A percentile compares a stretch with the other conserved stretches of the same genome.
phyloP scores from a whole-genome alignment of 2,329 filamentous ascomycete species.

The Ophiosphaerella herpotricha region DNA sequence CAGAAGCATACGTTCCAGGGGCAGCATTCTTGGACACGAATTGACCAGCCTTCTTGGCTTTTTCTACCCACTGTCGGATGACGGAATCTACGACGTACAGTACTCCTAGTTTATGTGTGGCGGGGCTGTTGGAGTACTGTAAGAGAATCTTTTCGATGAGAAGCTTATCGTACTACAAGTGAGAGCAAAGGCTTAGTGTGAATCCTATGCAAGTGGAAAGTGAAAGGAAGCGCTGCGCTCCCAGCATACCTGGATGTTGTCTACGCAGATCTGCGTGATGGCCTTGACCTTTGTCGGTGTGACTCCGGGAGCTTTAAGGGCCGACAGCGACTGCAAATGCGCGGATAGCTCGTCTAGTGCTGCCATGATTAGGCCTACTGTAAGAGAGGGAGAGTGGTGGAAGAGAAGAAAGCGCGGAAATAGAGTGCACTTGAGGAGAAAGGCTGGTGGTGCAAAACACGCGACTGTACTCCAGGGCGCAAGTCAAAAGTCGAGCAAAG shows the following conservation, averaged over 20 bases:
- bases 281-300: constrained; percentile 88
- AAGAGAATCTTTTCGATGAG: constrained; percentile 96
- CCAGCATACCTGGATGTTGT: constrained; percentile 46
- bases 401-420: constrained; percentile 20
- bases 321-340: constrained; percentile 88
- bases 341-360: constrained; percentile 89
- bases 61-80: constrained; percentile 97
- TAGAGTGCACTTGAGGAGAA: constrained; percentile 12
- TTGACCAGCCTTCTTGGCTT: constrained; percentile 85
- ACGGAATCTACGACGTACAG: constrained; percentile 99
- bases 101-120: constrained; percentile 96
- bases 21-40: constrained; percentile 75
- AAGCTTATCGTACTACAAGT: constrained; percentile 81
- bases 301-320: constrained; percentile 89
- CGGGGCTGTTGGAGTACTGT: constrained; percentile 92
- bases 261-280: constrained; percentile 85
- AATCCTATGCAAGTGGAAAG: constrained; percentile 12
- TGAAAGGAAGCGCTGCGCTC: constrained; percentile 12
- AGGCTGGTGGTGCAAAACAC: constrained; percentile 24
- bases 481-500: constrained; percentile 22
- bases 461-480: constrained; percentile 31
- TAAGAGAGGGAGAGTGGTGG: constrained; percentile 28
- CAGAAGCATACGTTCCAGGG: constrained; percentile 92
- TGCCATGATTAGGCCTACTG: constrained; percentile 55
- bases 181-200: constrained; percentile 30